A percentile compares a stretch with the other conserved stretches of the same genome.
Conservation (phyloP, 2,329 filamentous ascomycete species). For the Pseudogymnoascus sp. region DNA sequence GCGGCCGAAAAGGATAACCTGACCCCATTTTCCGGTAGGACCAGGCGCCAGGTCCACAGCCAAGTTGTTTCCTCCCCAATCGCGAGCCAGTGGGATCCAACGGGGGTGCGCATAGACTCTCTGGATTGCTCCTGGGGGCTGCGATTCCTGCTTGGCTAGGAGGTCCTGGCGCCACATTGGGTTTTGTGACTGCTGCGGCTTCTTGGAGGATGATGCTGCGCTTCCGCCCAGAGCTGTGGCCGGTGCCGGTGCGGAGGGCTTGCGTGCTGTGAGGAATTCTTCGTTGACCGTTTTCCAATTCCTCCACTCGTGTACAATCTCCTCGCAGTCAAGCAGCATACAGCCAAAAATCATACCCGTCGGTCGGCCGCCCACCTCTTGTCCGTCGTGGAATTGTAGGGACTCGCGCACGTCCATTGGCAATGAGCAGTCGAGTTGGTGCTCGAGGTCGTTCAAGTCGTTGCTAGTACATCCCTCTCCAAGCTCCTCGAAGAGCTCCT, state of each 20-base stretch:
- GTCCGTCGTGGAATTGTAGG: constrained; percentile 85
- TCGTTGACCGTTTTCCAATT: constrained; percentile 93
- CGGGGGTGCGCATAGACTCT: constrained; percentile 88
- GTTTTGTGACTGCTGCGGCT: constrained; percentile 44
- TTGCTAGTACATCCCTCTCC: constrained; percentile 88
- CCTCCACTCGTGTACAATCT: constrained; percentile 95
- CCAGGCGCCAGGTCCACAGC: constrained; percentile 89
- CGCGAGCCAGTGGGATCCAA: constrained; percentile 92
- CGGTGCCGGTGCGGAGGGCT: constrained; percentile 50
- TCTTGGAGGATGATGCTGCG: constrained; percentile 59
- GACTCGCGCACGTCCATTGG: constrained; percentile 92
- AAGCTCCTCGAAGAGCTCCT: constrained; percentile 86
- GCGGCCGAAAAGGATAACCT: constrained; percentile 91
- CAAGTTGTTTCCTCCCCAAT: constrained; percentile 98
- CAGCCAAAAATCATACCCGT: constrained; percentile 88
- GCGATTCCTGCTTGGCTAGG: constrained; percentile 73
- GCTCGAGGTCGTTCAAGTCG: constrained; percentile 93
- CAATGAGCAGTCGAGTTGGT: constrained; percentile 87
- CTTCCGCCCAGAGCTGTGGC: constrained; percentile 64
- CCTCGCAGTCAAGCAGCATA: constrained; percentile 96
- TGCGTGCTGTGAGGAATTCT: constrained; percentile 62
- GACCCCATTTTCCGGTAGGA: constrained; percentile 84
- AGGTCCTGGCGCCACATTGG: constrained; percentile 79
- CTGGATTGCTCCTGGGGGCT: constrained; percentile 78
- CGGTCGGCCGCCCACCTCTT: constrained; percentile 83